Evolutionary conservation across 495 filamentous ascomycete genomes (phyloP).

Genomic region (Penicillium canescens): DNA sequence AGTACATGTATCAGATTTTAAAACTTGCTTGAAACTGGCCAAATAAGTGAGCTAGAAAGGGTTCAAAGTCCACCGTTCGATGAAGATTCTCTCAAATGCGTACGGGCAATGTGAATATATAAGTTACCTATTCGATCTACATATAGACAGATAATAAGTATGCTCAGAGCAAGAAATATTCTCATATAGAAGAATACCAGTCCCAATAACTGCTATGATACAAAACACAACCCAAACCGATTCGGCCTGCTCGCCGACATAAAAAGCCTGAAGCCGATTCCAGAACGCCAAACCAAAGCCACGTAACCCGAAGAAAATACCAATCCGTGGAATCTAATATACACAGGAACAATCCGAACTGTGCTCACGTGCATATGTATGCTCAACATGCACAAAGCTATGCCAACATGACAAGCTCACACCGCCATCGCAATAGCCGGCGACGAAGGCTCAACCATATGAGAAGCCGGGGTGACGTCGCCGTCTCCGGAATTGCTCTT

Average conservation of each 20-base stretch:
- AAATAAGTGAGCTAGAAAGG: no score
- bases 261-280: not conserved
- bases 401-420: conserved; percentile 22
- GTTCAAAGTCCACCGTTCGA: no score
- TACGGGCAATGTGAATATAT: no score
- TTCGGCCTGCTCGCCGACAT: not conserved
- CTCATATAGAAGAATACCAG: no score
- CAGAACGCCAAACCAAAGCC: conserved; percentile 1
- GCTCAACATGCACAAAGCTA: conserved; percentile 12
- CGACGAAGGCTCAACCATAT: conserved; percentile 45
- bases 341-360: not conserved
- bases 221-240: not conserved
- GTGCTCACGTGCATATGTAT: not conserved
- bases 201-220: conserved; percentile 2
- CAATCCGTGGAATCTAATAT: not conserved
- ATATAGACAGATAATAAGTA: no score
- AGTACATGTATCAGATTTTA: no score
- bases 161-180: not conserved
- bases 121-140: no score
- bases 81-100: no score
- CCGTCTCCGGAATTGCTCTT: conserved; percentile 65
- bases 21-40: no score
- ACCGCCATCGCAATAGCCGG: conserved; percentile 47
- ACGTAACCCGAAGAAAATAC: not conserved
- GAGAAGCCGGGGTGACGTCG: conserved; percentile 43